A percentile compares a stretch with the other conserved stretches of the same genome.
These are phyloP conservation scores for Quercus glauca DNA, from an alignment of 306 rosid genomes.

Conservation along the genomic window DNA sequence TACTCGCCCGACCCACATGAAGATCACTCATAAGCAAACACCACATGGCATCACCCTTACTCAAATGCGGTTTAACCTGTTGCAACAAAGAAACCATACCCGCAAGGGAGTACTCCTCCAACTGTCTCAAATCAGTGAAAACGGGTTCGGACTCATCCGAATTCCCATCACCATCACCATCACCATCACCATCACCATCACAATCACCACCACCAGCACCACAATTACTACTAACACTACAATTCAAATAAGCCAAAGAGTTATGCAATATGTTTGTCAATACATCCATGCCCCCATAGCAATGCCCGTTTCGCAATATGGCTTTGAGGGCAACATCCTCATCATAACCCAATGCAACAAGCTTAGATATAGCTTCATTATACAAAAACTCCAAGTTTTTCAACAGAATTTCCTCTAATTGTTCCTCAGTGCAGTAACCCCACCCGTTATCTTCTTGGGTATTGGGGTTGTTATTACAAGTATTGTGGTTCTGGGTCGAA, in stretches of 20 bases:
- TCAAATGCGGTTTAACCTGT: constrained; percentile 76
- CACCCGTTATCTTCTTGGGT: constrained; percentile 60
- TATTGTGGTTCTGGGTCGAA: constrained; percentile 32
- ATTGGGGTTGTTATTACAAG: constrained; percentile 21
- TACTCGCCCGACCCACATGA: constrained; percentile 82
- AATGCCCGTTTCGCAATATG: constrained; percentile 70
- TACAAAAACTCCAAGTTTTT: constrained; percentile 60
- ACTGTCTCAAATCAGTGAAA: constrained; percentile 76
- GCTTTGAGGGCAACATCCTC: constrained; percentile 73
- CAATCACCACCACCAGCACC: not conserved
- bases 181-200: not conserved
- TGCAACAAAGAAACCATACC: constrained; percentile 87
- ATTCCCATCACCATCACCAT: constrained; percentile 35
- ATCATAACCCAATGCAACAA: constrained; percentile 70
- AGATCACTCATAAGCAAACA: constrained; percentile 95
- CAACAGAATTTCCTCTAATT: constrained; percentile 78
- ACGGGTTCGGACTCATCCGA: constrained; percentile 57
- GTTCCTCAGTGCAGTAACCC: constrained; percentile 95
- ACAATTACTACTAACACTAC: constrained; percentile 1
- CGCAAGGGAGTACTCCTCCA: constrained; percentile 78
- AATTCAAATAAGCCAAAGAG: constrained; percentile 66
- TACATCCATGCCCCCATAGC: constrained; percentile 87
- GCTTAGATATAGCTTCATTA: constrained; percentile 75
- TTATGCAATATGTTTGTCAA: constrained; percentile 70
- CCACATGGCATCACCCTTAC: constrained; percentile 96